phyloP scores from a whole-genome alignment of 352 stramenopile genomes.

The Aphanomyces cochlioides region DNA sequence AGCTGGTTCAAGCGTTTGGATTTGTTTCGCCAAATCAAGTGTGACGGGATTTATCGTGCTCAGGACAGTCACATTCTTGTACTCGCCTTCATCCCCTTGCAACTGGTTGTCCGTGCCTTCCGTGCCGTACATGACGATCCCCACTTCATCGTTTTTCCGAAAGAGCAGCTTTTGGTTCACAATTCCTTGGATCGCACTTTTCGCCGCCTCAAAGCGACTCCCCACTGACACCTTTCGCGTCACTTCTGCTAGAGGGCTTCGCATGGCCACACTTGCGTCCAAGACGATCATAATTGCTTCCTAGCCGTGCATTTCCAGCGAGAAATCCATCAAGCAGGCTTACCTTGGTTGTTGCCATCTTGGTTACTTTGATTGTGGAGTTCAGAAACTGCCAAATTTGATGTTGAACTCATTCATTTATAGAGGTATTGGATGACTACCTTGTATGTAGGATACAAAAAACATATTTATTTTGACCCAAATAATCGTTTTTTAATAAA shows the following conservation, averaged over 20 bases:
- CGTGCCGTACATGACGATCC: slow-evolving; percentile 71
- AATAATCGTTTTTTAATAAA: too few species aligned
- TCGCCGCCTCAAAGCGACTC: slow-evolving; percentile 58
- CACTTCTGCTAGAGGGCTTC: slow-evolving; percentile 46
- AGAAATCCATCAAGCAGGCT: background rate
- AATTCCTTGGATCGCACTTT: slow-evolving; percentile 54
- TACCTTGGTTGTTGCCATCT: background rate
- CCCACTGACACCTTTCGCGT: slow-evolving; percentile 23
- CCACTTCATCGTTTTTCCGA: slow-evolving; percentile 74
- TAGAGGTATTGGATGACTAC: background rate
- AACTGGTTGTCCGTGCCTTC: slow-evolving; percentile 74
- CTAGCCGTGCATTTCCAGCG: slow-evolving; percentile 32
- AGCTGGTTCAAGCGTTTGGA: background rate
- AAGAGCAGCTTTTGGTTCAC: slow-evolving; percentile 82
- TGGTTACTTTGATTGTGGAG: background rate
- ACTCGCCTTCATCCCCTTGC: slow-evolving; percentile 64
- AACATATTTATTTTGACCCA: too few species aligned
- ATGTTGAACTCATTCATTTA: background rate
- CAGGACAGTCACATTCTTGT: slow-evolving; percentile 61
- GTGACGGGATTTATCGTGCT: slow-evolving; percentile 58
- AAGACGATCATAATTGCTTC: slow-evolving; percentile 66
- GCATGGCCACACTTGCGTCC: slow-evolving; percentile 65
- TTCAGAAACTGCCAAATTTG: background rate
- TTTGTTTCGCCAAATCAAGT: slow-evolving; percentile 53
- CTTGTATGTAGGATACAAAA: too few species aligned